Evolutionary conservation across 306 rosid genomes (phyloP), one percentile per base, ranked within the genome.

Genomic region (Sicyos edulis): DNA sequence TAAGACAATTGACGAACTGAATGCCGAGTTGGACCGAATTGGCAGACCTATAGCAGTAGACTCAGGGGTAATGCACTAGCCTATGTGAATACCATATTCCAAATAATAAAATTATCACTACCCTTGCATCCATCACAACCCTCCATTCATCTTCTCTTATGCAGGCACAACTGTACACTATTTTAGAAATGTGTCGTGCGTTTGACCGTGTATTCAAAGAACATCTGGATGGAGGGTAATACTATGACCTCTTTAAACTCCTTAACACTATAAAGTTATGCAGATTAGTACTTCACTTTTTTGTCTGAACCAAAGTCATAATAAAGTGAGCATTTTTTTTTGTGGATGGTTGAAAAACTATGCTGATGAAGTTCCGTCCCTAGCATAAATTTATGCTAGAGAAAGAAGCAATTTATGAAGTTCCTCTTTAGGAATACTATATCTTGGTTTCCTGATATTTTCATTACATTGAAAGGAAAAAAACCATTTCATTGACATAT

Each of bases 201-300:
- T 91, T 95, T 89, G 99, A 95, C 77, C 92, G 96, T 71, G 96
- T 95, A 59, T 95, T 95, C 74, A 95, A 80, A 84, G 99, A 95
- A 73, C 99, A 95, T 79, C 83, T 95, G 78, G 99, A 95, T 71
- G 99, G 99, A 80, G 99, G 99, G 99, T 95, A 89, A 77, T 84
- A 78, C 54, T 72, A 21, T 34, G 74, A 62, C 54, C 17, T 78
- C 44, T 45, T 17, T 10, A 24, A 61, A 47, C 76, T 62, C 68
- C 64, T 61, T 40, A 51, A 54, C 45, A 40, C 68, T 20, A 47
- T 47, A 54, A 21, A 20, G 72, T 47, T 14, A 47, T 21, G 21
- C 15, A 7, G 5, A 21, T 24, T 21, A 22, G 10, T 21, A 47
- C 20, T 7, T 47, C 47, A 10, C 12, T 20, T 45, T 44, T 20